Conservation (phyloP, 495 filamentous ascomycete genomes). For the Penicillium pulvis region DNA sequence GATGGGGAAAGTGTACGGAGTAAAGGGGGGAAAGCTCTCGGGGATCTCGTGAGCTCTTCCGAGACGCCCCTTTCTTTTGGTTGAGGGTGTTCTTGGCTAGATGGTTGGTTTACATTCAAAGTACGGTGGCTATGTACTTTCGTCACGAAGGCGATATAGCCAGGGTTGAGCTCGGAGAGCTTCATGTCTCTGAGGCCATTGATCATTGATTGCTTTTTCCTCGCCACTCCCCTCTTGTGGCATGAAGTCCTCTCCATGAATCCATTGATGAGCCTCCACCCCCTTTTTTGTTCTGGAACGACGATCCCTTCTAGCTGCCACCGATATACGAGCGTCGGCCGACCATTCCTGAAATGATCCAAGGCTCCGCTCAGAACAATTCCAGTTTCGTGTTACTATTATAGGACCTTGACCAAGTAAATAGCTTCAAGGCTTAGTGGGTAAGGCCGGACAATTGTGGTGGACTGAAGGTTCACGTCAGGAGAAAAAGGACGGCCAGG, state of each 20-base stretch:
- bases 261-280: not conserved
- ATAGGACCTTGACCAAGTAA: not conserved
- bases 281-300: not conserved
- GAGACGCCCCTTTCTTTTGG: not conserved
- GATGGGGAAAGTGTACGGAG: slow-evolving; percentile 1
- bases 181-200: slow-evolving; percentile 1
- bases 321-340: not conserved
- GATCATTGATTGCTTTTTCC: not conserved
- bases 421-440: not conserved
- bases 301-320: not conserved
- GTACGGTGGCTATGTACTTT: not conserved
- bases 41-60: not conserved
- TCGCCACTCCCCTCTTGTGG: not conserved
- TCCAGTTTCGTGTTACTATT: not conserved
- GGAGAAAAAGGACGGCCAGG: not conserved
- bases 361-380: not conserved
- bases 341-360: not conserved
- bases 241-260: not conserved
- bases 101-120: not conserved
- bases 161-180: not conserved
- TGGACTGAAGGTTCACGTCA: not conserved
- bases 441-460: not conserved
- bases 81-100: not conserved
- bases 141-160: not conserved
- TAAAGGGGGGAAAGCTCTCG: not conserved